Evolutionary conservation across 129 eudicot species (phyloP).

Genomic region (Erigeron canadensis): DNA sequence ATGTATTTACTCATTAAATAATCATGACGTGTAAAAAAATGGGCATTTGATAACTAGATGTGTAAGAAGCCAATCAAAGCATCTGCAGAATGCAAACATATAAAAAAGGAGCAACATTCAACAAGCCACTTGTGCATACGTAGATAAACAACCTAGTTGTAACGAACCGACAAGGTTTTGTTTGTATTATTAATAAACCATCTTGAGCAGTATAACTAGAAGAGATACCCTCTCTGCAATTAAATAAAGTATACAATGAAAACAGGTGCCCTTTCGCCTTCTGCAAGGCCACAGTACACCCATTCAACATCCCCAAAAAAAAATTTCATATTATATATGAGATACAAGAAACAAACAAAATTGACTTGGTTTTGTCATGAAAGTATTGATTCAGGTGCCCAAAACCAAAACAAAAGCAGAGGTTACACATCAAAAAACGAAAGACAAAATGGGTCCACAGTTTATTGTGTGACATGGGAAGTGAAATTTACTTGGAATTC

Average conservation of each 20-base stretch:
- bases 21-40: background rate
- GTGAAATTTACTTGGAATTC: background rate
- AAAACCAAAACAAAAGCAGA: constrained; percentile 7
- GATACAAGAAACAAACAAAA: constrained; percentile 19
- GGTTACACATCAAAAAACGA: constrained; percentile 2
- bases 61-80: constrained; percentile 6
- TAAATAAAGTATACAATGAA: background rate
- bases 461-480: background rate
- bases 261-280: constrained; percentile 15
- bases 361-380: constrained; percentile 19
- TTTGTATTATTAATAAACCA: background rate
- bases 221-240: background rate
- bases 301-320: constrained; percentile 28
- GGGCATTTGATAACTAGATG: background rate
- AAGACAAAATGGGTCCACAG: constrained; percentile 1
- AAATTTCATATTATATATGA: background rate
- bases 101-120: background rate
- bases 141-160: background rate
- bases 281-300: constrained; percentile 12
- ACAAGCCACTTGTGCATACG: constrained; percentile 11
- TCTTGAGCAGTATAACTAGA: background rate
- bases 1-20: background rate
- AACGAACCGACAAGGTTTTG: constrained; percentile 8
- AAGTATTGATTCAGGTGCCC: background rate
- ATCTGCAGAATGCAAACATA: background rate